Conservation (phyloP, 768 basidiomycete species). For the Naganishia antarctica region DNA sequence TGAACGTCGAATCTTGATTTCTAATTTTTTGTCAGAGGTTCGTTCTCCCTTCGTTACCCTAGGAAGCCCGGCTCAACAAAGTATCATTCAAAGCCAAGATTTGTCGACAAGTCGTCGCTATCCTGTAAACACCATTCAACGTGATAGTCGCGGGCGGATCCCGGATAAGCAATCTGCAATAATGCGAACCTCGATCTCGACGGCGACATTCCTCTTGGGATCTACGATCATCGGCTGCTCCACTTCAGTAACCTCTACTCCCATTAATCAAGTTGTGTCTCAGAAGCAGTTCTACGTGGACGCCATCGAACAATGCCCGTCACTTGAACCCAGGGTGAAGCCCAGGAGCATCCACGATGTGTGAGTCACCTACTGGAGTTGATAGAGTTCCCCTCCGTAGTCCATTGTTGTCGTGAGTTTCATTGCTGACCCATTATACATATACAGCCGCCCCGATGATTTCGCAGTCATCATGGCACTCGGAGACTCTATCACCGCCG, state of each 20-base stretch:
- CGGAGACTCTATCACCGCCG: slow-evolving; percentile 50
- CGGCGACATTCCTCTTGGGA: not conserved
- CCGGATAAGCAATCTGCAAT: not conserved
- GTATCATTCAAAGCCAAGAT: no score
- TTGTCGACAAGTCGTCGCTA: no score
- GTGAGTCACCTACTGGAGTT: not conserved
- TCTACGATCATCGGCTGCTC: not conserved
- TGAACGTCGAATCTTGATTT: no score
- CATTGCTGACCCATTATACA: not conserved
- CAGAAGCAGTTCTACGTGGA: not conserved
- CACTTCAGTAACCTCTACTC: not conserved
- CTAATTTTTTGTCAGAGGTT: no score
- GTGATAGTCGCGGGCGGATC: no score
- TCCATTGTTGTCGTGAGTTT: no score
- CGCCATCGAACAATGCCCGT: slow-evolving; percentile 6
- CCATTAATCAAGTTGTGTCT: not conserved
- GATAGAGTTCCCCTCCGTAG: not conserved
- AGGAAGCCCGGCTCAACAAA: no score
- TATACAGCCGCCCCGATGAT: slow-evolving; percentile 46
- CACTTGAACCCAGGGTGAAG: not conserved
- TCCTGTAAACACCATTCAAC: no score
- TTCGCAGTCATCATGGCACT: slow-evolving; percentile 46
- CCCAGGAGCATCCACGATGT: slow-evolving; percentile 2
- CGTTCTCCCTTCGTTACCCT: no score
- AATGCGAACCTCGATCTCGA: not conserved